These are phyloP conservation scores for Cercospora sesami DNA, from an alignment of 2,329 filamentous ascomycete species.

Conservation along the genomic window DNA sequence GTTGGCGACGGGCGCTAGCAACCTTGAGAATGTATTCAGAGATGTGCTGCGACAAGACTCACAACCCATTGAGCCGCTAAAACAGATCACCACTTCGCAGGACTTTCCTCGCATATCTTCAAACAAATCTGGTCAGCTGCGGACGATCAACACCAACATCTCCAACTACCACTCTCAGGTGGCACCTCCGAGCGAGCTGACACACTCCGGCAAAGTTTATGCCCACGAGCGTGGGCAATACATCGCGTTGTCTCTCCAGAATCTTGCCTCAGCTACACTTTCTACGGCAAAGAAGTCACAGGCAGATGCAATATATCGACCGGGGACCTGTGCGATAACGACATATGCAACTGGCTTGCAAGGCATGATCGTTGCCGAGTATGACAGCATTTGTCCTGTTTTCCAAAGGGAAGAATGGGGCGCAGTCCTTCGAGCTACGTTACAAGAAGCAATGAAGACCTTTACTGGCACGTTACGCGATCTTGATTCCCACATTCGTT, in stretches of 20 bases:
- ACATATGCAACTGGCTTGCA: constrained; percentile 87
- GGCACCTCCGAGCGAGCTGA: constrained; percentile 32
- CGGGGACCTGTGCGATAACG: constrained; percentile 86
- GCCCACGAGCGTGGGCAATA: constrained; percentile 84
- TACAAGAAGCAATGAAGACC: constrained; percentile 73
- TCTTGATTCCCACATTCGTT: constrained; percentile 84
- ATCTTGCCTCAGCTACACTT: constrained; percentile 78
- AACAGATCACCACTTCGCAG: constrained; percentile 82
- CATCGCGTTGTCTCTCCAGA: constrained; percentile 76
- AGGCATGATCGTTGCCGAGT: constrained; percentile 81
- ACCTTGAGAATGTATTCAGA: constrained; percentile 82
- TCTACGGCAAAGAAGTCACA: constrained; percentile 73
- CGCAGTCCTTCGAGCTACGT: constrained; percentile 74
- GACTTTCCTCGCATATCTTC: constrained; percentile 75
- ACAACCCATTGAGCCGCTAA: constrained; percentile 79
- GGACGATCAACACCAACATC: constrained; percentile 67
- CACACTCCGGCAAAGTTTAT: constrained; percentile 75
- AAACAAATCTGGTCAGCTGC: constrained; percentile 72
- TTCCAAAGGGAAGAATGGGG: constrained; percentile 86
- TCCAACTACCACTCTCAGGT: constrained; percentile 33
- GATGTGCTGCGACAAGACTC: constrained; percentile 76
- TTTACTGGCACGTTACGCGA: constrained; percentile 84
- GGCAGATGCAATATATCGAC: constrained; percentile 78
- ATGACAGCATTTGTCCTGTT: constrained; percentile 84
- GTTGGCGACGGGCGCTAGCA: constrained; percentile 74